These are phyloP conservation scores for Pseudogymnoascus sp. DNA, from an alignment of 2,329 filamentous ascomycete genomes.

Conservation along the genomic window DNA sequence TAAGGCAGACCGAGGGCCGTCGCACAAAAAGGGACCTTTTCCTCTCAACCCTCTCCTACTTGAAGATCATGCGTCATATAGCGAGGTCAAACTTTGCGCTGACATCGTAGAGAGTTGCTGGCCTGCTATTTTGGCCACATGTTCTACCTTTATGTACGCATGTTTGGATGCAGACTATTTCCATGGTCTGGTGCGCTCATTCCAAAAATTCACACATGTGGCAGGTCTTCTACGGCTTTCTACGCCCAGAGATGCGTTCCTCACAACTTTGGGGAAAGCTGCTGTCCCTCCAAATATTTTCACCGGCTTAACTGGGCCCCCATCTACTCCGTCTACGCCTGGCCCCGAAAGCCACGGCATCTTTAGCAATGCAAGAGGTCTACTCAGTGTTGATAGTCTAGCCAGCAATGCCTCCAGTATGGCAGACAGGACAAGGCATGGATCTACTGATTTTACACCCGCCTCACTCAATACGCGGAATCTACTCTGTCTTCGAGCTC, in stretches of 20 bases:
- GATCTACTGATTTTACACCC: slow-evolving; percentile 48
- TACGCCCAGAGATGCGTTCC: slow-evolving; percentile 86
- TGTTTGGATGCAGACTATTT: slow-evolving; percentile 91
- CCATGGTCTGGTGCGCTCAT: slow-evolving; percentile 81
- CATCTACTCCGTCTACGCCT: slow-evolving; percentile 40
- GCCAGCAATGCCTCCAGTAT: slow-evolving; percentile 52
- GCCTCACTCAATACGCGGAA: slow-evolving; percentile 75
- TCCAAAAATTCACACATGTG: slow-evolving; percentile 93
- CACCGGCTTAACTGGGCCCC: slow-evolving; percentile 49
- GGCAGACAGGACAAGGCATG: slow-evolving; percentile 53
- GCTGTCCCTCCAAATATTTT: slow-evolving; percentile 79
- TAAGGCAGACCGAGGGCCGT: slow-evolving; percentile 53
- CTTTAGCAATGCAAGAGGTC: slow-evolving; percentile 63
- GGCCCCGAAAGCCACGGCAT: slow-evolving; percentile 50
- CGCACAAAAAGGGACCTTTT: slow-evolving; percentile 68
- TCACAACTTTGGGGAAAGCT: slow-evolving; percentile 89
- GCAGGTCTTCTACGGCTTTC: slow-evolving; percentile 77
- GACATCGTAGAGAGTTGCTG: slow-evolving; percentile 85
- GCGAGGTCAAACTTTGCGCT: slow-evolving; percentile 70
- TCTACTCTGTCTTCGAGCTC: slow-evolving; percentile 77
- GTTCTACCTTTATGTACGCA: slow-evolving; percentile 90
- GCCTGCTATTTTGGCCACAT: slow-evolving; percentile 91
- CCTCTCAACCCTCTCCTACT: slow-evolving; percentile 78
- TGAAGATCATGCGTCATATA: slow-evolving; percentile 63
- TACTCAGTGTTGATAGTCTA: slow-evolving; percentile 68